Conservation (phyloP, 441 rosid genomes). For the Eruca vesicaria region DNA sequence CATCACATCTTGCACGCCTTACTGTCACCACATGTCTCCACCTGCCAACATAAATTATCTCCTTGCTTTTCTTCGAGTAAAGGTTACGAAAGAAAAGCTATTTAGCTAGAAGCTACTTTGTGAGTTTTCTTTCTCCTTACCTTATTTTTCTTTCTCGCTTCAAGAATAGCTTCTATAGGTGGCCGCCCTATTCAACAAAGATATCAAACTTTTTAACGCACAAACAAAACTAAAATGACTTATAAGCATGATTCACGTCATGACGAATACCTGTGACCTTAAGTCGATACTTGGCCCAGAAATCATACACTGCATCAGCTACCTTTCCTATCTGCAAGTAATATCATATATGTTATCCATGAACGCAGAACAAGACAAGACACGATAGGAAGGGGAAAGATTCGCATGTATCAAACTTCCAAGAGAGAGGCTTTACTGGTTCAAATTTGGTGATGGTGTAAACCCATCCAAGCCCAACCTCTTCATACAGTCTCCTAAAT, state of each 20-base stretch:
- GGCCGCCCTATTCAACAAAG: conserved; percentile 64
- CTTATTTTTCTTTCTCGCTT: conserved; percentile 64
- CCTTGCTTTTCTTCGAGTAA: not conserved
- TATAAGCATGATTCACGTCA: not conserved
- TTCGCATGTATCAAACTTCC: not conserved
- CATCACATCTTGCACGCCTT: conserved; percentile 54
- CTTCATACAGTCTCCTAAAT: conserved; percentile 74
- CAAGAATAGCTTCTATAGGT: conserved; percentile 63
- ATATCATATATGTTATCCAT: not conserved
- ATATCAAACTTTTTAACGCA: not conserved
- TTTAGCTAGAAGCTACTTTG: too few species aligned
- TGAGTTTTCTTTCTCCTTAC: conserved; percentile 34
- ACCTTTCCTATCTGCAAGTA: conserved; percentile 57
- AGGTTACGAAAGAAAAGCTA: not conserved
- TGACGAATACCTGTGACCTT: conserved; percentile 58
- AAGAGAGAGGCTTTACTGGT: conserved; percentile 47
- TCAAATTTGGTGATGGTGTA: conserved; percentile 81
- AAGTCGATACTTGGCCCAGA: conserved; percentile 90
- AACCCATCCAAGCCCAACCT: conserved; percentile 92
- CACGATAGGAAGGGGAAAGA: not conserved
- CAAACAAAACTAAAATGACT: not conserved
- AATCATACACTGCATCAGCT: conserved; percentile 69
- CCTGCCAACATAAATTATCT: conserved; percentile 41
- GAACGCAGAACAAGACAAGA: not conserved
- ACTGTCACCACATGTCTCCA: conserved; percentile 49